Percentiles rank a stretch among this genome's conserved stretches.
phyloP scores from a whole-genome alignment of 2,329 filamentous ascomycete species.

The Ophiostoma sp. region DNA sequence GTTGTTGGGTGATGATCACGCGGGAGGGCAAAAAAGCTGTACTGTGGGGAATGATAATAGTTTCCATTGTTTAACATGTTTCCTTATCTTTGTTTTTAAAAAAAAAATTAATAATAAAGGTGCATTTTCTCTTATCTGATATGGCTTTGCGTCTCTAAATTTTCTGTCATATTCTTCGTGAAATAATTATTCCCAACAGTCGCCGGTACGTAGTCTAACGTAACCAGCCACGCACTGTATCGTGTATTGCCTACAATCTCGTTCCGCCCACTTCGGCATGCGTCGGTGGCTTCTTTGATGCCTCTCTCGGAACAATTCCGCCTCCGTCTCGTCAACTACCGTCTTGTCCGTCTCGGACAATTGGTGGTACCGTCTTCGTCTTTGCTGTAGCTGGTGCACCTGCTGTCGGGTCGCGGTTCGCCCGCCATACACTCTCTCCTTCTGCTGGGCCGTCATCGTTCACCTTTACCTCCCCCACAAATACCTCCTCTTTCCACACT shows the following conservation, averaged over 20 bases:
- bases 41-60: not conserved
- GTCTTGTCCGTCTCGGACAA: not conserved
- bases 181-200: no score
- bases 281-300: not conserved
- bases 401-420: constrained; percentile 21
- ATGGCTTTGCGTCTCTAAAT: no score
- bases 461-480: constrained; percentile 49
- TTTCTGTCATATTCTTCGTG: not conserved
- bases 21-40: not conserved
- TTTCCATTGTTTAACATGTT: not conserved
- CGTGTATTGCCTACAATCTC: not conserved
- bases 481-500: constrained; percentile 93
- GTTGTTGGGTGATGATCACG: not conserved
- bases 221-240: not conserved
- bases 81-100: not conserved
- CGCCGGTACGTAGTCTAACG: not conserved
- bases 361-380: not conserved
- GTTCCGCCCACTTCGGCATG: not conserved
- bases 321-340: not conserved
- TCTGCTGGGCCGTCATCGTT: constrained; percentile 41
- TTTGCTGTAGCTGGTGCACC: not conserved
- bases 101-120: not conserved
- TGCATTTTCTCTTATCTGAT: no score
- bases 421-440: constrained; percentile 25
- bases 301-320: not conserved